These are phyloP conservation scores for Pleurozium schreberi DNA, from an alignment of 225 moss, liverwort and hornwort genomes.

Conservation along the genomic window DNA sequence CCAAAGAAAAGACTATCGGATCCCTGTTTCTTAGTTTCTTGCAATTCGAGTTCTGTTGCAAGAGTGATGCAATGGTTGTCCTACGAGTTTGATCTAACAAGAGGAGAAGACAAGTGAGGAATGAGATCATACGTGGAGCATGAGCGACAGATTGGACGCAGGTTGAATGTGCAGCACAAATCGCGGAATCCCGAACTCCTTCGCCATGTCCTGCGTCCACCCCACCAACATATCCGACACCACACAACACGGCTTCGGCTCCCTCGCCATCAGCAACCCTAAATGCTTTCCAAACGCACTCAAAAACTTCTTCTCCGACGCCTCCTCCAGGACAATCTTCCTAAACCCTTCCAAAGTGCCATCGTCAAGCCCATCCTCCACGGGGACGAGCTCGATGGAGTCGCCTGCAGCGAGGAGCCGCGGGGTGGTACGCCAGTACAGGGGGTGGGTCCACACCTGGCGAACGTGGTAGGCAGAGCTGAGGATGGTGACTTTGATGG, in stretches of 20 bases:
- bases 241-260: background rate
- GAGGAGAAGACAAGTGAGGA: background rate
- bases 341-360: background rate
- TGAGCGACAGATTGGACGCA: conserved; percentile 9
- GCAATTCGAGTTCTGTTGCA: background rate
- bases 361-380: background rate
- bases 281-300: background rate
- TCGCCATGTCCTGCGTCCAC: background rate
- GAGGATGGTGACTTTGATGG: background rate
- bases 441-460: background rate
- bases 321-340: background rate
- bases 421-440: background rate
- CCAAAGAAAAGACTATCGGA: background rate
- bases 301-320: background rate
- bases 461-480: background rate
- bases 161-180: conserved; percentile 5
- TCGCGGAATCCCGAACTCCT: background rate
- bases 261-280: background rate
- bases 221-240: background rate
- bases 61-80: background rate
- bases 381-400: background rate
- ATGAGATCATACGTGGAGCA: background rate
- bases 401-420: background rate
- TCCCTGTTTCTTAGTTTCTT: background rate
- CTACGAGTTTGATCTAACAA: background rate